A percentile compares a stretch with the other conserved stretches of the same genome.
phyloP scores from a whole-genome alignment of 2,329 filamentous ascomycete species.

The Beauveria rudraprayagi region DNA sequence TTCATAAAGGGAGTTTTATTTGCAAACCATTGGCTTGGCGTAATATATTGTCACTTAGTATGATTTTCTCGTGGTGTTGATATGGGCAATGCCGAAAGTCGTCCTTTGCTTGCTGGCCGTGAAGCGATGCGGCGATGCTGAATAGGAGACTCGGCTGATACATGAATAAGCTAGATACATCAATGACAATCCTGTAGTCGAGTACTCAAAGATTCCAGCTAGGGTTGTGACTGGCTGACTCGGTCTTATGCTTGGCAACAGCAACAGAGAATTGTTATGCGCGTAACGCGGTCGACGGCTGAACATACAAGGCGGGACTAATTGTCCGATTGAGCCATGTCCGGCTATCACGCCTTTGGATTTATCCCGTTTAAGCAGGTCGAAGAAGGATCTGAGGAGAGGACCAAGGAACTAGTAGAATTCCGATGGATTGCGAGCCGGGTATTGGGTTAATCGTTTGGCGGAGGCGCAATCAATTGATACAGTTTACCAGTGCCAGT shows the following conservation, averaged over 20 bases:
- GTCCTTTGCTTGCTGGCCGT: background rate
- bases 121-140: background rate
- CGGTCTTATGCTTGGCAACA: background rate
- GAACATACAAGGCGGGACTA: background rate
- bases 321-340: background rate
- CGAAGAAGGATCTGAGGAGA: background rate
- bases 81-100: background rate
- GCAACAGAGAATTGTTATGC: background rate
- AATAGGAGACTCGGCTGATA: background rate
- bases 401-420: background rate
- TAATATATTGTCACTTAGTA: background rate
- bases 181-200: background rate
- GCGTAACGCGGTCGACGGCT: background rate
- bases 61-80: background rate
- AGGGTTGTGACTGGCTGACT: background rate
- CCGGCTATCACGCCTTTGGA: background rate
- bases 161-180: no score
- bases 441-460: no score
- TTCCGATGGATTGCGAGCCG: no score
- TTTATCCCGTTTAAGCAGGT: background rate
- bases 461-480: no score
- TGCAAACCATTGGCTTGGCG: background rate
- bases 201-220: background rate
- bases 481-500: no score
- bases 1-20: background rate